These are phyloP conservation scores for Scheffersomyces parashehatae DNA, from an alignment of 1,139 yeast species.

Conservation along the genomic window DNA sequence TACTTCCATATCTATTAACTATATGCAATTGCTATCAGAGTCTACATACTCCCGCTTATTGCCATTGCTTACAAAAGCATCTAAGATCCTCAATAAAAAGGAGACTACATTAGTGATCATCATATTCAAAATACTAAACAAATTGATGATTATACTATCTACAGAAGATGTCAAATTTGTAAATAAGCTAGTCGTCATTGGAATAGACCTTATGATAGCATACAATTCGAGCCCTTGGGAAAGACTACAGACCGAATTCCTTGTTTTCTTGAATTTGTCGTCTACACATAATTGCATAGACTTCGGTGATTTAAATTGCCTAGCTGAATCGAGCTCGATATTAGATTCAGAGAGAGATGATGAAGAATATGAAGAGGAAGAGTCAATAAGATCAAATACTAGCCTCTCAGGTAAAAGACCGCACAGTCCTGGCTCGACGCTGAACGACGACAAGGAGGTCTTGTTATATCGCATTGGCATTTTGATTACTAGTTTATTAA, in stretches of 20 bases:
- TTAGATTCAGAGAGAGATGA: conserved; percentile 8
- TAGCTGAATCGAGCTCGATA: conserved; percentile 17
- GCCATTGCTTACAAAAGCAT: conserved; percentile 20
- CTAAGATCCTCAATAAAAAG: conserved; percentile 15
- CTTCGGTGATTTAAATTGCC: conserved; percentile 16
- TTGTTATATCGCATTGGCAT: conserved; percentile 21
- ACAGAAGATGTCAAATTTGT: conserved; percentile 33
- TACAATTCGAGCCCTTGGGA: conserved; percentile 33
- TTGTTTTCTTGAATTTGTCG: conserved; percentile 36
- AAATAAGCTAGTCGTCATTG: conserved; percentile 31
- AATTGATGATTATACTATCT: conserved; percentile 30
- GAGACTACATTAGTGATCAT: conserved; percentile 24
- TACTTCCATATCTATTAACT: conserved; percentile 19
- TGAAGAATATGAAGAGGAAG: conserved; percentile 6
- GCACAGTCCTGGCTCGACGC: conserved; percentile 1
- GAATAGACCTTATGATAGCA: conserved; percentile 26
- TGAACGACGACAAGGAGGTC: conserved; percentile 9
- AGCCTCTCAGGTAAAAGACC: too few relatives aligned
- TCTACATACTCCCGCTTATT: conserved; percentile 23
- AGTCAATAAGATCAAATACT: conserved; percentile 4
- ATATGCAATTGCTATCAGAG: conserved; percentile 17
- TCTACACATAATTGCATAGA: conserved; percentile 19
- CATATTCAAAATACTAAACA: conserved; percentile 39
- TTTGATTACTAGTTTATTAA: conserved; percentile 23
- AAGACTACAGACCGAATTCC: conserved; percentile 32